phyloP scores from a whole-genome alignment of 768 basidiomycete species.

The Lactarius hatsudake region DNA sequence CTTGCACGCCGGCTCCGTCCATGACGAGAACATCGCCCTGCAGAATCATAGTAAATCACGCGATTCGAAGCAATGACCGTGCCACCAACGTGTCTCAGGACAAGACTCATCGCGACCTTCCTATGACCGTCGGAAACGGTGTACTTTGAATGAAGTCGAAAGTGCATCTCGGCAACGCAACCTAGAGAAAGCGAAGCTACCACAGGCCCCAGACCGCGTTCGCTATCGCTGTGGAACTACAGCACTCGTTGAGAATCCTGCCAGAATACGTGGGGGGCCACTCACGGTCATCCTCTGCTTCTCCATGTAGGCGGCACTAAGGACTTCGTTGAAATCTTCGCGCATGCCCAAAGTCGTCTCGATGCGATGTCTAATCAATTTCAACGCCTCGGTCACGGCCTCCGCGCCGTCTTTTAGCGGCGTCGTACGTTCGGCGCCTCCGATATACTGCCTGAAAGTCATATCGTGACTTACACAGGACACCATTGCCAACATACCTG shows the following conservation, averaged over 20 bases:
- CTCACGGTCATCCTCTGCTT: constrained; percentile 77
- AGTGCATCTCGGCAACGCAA: constrained; percentile 77
- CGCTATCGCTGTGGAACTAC: constrained; percentile 79
- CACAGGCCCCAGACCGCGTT: constrained; percentile 66
- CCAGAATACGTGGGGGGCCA: constrained; percentile 23
- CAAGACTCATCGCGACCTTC: constrained; percentile 48
- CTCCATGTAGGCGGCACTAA: constrained; percentile 83
- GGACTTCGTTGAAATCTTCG: constrained; percentile 68
- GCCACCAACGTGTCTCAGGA: constrained; percentile 60
- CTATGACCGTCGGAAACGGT: constrained; percentile 30
- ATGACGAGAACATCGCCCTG: constrained; percentile 79
- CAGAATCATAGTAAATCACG: constrained; percentile 13
- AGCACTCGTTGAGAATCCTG: not conserved
- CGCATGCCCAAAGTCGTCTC: constrained; percentile 41
- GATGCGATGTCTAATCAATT: constrained; percentile 57
- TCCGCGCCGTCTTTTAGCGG: constrained; percentile 57
- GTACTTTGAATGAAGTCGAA: constrained; percentile 49
- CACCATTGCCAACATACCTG: constrained; percentile 44
- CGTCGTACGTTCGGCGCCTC: constrained; percentile 69
- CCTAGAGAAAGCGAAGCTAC: constrained; percentile 79
- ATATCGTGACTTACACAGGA: not conserved
- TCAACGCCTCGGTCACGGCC: constrained; percentile 57
- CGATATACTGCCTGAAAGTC: constrained; percentile 57
- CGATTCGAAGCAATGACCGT: not conserved
- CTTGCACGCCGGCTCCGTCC: constrained; percentile 67